Percentiles rank a stretch among this genome's conserved stretches.
Evolutionary conservation across 805 yeast species (phyloP).

Genomic region (Saccharomyces paradoxus): DNA sequence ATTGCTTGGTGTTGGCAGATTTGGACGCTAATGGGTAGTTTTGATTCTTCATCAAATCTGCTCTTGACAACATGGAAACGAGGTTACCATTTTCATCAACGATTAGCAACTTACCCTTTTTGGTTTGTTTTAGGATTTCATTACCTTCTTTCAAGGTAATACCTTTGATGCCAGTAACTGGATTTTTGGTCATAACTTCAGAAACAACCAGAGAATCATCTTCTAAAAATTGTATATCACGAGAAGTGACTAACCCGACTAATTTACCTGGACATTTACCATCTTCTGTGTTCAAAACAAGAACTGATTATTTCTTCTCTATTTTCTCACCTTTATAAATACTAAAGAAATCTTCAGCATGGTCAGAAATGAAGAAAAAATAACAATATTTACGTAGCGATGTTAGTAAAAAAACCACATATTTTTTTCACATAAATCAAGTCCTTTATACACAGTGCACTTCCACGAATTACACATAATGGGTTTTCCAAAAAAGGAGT

Average conservation of each 20-base stretch:
- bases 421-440: not conserved
- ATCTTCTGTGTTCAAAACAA: constrained; percentile 43
- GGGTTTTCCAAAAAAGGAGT: not conserved
- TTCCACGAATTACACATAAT: not conserved
- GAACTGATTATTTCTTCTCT: not conserved
- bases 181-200: constrained; percentile 83
- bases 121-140: constrained; percentile 79
- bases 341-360: constrained; percentile 7
- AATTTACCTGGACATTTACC: constrained; percentile 86
- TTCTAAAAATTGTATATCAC: constrained; percentile 94
- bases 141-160: constrained; percentile 80
- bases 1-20: constrained; percentile 85
- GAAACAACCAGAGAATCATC: constrained; percentile 52
- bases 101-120: constrained; percentile 96
- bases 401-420: constrained; percentile 15
- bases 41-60: constrained; percentile 94
- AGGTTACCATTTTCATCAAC: constrained; percentile 69
- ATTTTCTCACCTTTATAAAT: constrained; percentile 9
- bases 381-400: not conserved
- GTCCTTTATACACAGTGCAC: not conserved
- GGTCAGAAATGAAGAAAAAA: not conserved
- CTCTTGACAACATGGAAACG: constrained; percentile 84
- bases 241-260: constrained; percentile 90
- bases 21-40: constrained; percentile 91
- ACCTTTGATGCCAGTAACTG: constrained; percentile 78